phyloP scores from a whole-genome alignment of 371 early-diverging fungal genomes.

The Fennellomyces sp. region DNA sequence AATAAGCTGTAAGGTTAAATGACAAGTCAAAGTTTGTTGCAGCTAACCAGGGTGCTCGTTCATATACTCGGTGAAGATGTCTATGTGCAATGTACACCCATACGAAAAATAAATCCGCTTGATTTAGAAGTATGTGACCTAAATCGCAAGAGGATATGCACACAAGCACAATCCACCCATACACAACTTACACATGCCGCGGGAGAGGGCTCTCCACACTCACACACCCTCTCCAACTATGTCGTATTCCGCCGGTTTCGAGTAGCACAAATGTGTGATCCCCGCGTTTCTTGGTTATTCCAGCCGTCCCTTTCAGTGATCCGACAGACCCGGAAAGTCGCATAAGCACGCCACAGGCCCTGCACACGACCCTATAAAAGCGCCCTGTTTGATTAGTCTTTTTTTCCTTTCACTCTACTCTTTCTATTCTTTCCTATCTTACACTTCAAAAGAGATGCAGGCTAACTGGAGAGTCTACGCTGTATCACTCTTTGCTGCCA shows the following conservation, averaged over 20 bases:
- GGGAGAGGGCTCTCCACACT: background rate
- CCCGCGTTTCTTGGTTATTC: background rate
- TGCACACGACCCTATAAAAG: background rate
- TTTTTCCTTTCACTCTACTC: background rate
- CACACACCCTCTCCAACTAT: background rate
- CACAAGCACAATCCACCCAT: too few relatives aligned
- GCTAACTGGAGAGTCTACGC: constrained; percentile 31
- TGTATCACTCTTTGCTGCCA: constrained; percentile 44
- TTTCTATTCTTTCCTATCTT: background rate
- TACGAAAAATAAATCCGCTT: too few relatives aligned
- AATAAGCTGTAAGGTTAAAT: too few relatives aligned
- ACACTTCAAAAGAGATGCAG: background rate
- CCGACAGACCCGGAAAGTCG: background rate
- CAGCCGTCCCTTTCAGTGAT: background rate
- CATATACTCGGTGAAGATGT: too few relatives aligned
- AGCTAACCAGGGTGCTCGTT: too few relatives aligned
- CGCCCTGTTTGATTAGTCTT: too few relatives aligned
- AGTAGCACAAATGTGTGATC: background rate
- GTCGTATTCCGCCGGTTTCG: background rate
- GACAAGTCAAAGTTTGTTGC: too few relatives aligned
- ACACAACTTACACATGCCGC: background rate
- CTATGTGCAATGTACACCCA: too few relatives aligned
- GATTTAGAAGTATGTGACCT: too few relatives aligned
- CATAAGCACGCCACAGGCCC: background rate
- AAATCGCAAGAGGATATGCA: too few relatives aligned